Evolutionary conservation across 306 rosid species (phyloP).

Genomic region (Citrullus mucosospermus): DNA sequence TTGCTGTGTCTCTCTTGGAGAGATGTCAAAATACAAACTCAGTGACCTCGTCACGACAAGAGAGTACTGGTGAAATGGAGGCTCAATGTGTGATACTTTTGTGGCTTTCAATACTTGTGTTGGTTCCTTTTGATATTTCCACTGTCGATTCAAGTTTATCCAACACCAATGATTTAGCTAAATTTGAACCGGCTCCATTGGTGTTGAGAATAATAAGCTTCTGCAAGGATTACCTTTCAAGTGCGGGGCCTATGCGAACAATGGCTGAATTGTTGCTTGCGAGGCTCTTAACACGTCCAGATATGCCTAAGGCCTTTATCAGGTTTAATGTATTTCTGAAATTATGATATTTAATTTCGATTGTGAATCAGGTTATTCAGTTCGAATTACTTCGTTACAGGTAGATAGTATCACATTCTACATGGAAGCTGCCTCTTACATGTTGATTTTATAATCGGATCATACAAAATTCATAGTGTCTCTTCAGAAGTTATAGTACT

Average conservation of each 20-base stretch:
- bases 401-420: neutral
- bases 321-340: conserved; percentile 26
- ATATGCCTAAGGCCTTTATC: conserved; percentile 78
- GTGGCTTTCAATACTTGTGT: conserved; percentile 85
- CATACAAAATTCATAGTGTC: neutral
- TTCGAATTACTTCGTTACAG: neutral
- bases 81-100: conserved; percentile 79
- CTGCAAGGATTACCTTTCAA: conserved; percentile 76
- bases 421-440: neutral
- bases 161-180: conserved; percentile 23
- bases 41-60: conserved; percentile 49
- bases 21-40: conserved; percentile 52
- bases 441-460: neutral
- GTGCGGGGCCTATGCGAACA: conserved; percentile 81
- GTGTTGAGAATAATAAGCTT: conserved; percentile 72
- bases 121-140: conserved; percentile 93
- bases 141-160: conserved; percentile 75
- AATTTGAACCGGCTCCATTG: conserved; percentile 58
- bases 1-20: conserved; percentile 76
- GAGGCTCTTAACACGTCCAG: conserved; percentile 85
- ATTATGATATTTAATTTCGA: neutral
- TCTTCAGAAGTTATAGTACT: neutral
- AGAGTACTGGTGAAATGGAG: conserved; percentile 92
- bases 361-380: neutral
- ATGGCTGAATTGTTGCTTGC: conserved; percentile 83